Evolutionary conservation across 208 protist genomes (phyloP).

Genomic region (Paratrypanosoma confusum): DNA sequence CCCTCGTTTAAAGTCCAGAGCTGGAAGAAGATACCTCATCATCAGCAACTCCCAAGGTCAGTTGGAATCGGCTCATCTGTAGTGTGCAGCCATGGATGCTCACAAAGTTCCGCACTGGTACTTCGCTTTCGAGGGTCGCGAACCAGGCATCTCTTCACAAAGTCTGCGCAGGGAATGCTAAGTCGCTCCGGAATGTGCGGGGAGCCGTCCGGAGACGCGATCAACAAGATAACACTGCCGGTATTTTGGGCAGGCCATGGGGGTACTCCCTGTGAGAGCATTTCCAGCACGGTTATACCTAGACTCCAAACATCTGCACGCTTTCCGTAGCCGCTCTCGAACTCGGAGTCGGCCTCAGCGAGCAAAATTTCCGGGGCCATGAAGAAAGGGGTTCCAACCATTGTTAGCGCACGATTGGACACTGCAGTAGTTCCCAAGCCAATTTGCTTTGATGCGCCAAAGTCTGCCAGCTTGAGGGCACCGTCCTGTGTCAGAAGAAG

Average conservation of each 20-base stretch:
- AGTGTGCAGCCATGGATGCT: no score
- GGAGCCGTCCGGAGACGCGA: conserved; percentile 32
- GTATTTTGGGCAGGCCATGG: no score
- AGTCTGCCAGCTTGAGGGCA: conserved; percentile 81
- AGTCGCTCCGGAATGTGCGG: conserved; percentile 51
- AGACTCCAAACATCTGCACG: conserved; percentile 89
- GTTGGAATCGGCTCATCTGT: no score
- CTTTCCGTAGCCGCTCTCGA: conserved; percentile 79
- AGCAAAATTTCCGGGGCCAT: conserved; percentile 92
- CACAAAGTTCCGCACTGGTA: conserved; percentile 36
- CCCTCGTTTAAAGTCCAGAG: no score
- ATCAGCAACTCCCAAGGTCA: no score
- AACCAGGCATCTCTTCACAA: conserved; percentile 51
- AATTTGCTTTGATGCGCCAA: conserved; percentile 81
- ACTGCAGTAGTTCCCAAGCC: conserved; percentile 50
- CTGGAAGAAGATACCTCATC: no score
- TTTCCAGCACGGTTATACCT: conserved; percentile 84
- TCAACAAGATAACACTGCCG: conserved; percentile 66
- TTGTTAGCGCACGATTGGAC: conserved; percentile 21
- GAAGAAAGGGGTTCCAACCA: conserved; percentile 87
- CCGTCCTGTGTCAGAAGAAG: conserved; percentile 72
- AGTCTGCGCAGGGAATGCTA: no score
- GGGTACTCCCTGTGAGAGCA: conserved; percentile 67
- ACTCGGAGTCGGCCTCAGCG: conserved; percentile 8
- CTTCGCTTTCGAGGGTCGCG: conserved; percentile 34